These are phyloP conservation scores for Cystobasidium tubakii DNA, from an alignment of 768 basidiomycete genomes.

Conservation along the genomic window DNA sequence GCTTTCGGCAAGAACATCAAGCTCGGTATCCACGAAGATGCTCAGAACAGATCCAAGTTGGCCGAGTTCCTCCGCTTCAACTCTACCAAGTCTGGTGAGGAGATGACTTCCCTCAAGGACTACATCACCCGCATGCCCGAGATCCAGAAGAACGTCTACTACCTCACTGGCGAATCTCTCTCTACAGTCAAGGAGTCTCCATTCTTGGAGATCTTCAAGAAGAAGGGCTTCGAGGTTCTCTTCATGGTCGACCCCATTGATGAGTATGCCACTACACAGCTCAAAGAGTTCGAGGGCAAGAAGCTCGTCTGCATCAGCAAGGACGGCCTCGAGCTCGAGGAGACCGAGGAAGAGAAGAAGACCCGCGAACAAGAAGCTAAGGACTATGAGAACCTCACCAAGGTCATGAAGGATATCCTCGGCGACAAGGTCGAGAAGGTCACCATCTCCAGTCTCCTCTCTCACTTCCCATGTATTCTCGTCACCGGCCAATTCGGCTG, in stretches of 20 bases:
- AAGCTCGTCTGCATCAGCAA: slow-evolving; percentile 97
- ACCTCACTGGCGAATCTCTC: slow-evolving; percentile 89
- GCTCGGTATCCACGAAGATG: slow-evolving; percentile 98
- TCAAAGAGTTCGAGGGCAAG: slow-evolving; percentile 98
- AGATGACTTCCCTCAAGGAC: slow-evolving; percentile 90
- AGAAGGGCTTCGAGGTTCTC: slow-evolving; percentile 97
- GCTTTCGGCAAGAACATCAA: slow-evolving; percentile 96
- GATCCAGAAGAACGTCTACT: slow-evolving; percentile 97
- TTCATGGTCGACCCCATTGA: slow-evolving; percentile 98
- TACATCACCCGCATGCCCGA: slow-evolving; percentile 99
- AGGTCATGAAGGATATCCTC: slow-evolving; percentile 93
- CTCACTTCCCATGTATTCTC: slow-evolving; percentile 57
- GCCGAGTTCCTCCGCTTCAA: slow-evolving; percentile 98
- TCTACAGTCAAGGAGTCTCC: slow-evolving; percentile 84
- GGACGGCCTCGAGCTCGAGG: slow-evolving; percentile 97
- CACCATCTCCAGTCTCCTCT: slow-evolving; percentile 89
- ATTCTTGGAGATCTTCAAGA: slow-evolving; percentile 98
- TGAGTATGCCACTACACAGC: slow-evolving; percentile 94
- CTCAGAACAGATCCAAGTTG: slow-evolving; percentile 97
- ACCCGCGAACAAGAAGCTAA: slow-evolving; percentile 75
- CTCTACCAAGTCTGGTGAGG: slow-evolving; percentile 88
- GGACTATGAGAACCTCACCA: slow-evolving; percentile 80
- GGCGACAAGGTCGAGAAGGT: slow-evolving; percentile 99
- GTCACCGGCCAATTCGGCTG: slow-evolving; percentile 94
- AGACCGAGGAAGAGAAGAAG: slow-evolving; percentile 96